phyloP scores from a whole-genome alignment of 352 stramenopile species.

The Phytophthora gonapodyides region DNA sequence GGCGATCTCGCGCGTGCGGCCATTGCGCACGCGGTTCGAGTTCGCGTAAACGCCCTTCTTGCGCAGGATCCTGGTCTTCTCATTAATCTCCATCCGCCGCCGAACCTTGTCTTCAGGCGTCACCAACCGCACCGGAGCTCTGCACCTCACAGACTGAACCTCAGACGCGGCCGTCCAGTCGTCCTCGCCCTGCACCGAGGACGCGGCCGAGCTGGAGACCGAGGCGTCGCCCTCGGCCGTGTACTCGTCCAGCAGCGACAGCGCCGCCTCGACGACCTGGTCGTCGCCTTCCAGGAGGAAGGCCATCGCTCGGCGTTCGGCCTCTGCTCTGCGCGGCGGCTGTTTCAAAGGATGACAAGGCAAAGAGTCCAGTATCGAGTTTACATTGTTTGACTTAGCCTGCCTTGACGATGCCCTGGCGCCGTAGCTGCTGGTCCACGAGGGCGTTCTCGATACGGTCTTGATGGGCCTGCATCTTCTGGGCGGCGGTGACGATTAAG shows the following conservation, averaged over 20 bases:
- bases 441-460: slow-evolving; percentile 39
- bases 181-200: background rate
- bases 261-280: slow-evolving; percentile 21
- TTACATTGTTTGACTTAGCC: no score
- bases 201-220: background rate
- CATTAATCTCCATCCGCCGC: slow-evolving; percentile 18
- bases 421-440: slow-evolving; percentile 23
- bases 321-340: slow-evolving; percentile 4
- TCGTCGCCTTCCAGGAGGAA: slow-evolving; percentile 28
- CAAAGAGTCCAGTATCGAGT: no score
- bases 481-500: slow-evolving; percentile 32
- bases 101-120: slow-evolving; percentile 12
- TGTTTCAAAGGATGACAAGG: no score
- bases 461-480: slow-evolving; percentile 41
- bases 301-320: slow-evolving; percentile 18
- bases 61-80: slow-evolving; percentile 17
- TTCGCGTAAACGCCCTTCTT: slow-evolving; percentile 4
- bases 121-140: slow-evolving; percentile 15
- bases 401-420: background rate
- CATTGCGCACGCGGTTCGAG: no score
- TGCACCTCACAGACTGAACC: slow-evolving; percentile 22
- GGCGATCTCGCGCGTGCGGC: no score
- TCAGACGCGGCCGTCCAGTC: background rate
- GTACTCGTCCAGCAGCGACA: slow-evolving; percentile 33
- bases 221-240: background rate